Base-by-base conservation (phyloP, 1,284 basidiomycete genomes). In the Apiotrichum brassicae region DNA sequence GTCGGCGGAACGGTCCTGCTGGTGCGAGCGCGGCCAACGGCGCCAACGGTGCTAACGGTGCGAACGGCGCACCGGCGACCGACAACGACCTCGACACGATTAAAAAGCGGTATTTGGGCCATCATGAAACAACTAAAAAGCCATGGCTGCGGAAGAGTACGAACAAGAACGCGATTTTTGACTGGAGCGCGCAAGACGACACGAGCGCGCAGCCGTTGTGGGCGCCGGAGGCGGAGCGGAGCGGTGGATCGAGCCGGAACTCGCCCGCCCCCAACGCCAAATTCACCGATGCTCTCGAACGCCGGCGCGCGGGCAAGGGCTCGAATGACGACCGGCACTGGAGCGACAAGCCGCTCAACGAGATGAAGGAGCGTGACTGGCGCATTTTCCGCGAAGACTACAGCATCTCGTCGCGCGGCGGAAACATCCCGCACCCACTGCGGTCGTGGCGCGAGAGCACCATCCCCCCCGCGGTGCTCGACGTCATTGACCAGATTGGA, bases 341-440 rank as follows among this genome's bases (percentile, higher is more conserved):
- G 95, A 86, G 86, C 2, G 90, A 97, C n/a, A 99, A 99, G 73
- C 81, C 84, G 2, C 76, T 98, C 26, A 72, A 77, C 2, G 90
- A 97, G 72, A 97, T 99, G 95, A 87, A 86, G 66, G 95, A 97
- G 63, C 80, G 94, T 49, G 94, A 99, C 70, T 99, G 94, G 94
- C 82, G 94, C 63, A 98, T 99, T 70, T 98, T 99, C 76, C 79
- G 93, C 56, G 94, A 98, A 72, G 94, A 99, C 73, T 99, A 95
- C 75, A 92, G 84, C 63, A 99, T 99, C 56, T 83, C 89, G 46
- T 85, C 91, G 4, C 76, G 92, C 42, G 89, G 90, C 68, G 94
- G 94, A 30, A 79, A 83, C 56, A 97, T 98, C 51, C 94, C 94
- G 6, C 82, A 87, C 56, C 94, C 94, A 2, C 70, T 99, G 46